These are phyloP conservation scores for Aspergillus nidulans DNA, from an alignment of 495 filamentous ascomycete species.

Conservation along the genomic window DNA sequence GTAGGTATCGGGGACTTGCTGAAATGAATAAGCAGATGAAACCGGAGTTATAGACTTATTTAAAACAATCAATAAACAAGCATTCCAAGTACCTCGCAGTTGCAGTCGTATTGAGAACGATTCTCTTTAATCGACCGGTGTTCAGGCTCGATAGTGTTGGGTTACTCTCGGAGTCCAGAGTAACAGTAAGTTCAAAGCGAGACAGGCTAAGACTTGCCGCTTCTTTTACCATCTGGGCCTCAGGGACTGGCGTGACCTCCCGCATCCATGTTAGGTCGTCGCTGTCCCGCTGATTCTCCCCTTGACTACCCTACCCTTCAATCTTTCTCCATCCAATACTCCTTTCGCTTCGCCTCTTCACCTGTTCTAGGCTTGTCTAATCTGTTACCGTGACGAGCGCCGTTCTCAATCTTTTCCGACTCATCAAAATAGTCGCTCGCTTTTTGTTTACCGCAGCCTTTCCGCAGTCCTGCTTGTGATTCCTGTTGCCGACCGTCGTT, in stretches of 20 bases:
- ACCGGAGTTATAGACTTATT: neutral
- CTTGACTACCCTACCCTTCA: slow-evolving; percentile 1
- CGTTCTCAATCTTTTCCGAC: neutral
- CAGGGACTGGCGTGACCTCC: slow-evolving; percentile 8
- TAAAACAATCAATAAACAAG: slow-evolving; percentile 9
- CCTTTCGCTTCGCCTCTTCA: slow-evolving; percentile 1
- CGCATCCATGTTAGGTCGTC: neutral
- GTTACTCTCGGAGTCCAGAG: neutral
- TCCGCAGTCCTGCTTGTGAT: slow-evolving; percentile 1
- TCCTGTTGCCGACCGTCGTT: slow-evolving; percentile 6
- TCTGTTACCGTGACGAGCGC: slow-evolving; percentile 5
- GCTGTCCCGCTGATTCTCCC: slow-evolving; percentile 1
- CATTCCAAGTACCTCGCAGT: neutral
- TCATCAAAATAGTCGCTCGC: slow-evolving; percentile 11
- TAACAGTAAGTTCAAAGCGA: neutral
- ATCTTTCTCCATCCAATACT: neutral
- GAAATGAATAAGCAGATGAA: neutral
- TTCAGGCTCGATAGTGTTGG: neutral
- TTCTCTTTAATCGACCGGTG: neutral
- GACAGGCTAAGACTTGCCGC: neutral
- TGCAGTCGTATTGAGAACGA: neutral
- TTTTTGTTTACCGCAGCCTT: slow-evolving; percentile 6
- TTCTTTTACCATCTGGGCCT: slow-evolving; percentile 8
- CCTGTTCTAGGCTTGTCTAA: slow-evolving; percentile 1
- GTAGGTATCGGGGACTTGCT: neutral